phyloP scores from a whole-genome alignment of 208 protist genomes.

The Crithidia thermophila region DNA sequence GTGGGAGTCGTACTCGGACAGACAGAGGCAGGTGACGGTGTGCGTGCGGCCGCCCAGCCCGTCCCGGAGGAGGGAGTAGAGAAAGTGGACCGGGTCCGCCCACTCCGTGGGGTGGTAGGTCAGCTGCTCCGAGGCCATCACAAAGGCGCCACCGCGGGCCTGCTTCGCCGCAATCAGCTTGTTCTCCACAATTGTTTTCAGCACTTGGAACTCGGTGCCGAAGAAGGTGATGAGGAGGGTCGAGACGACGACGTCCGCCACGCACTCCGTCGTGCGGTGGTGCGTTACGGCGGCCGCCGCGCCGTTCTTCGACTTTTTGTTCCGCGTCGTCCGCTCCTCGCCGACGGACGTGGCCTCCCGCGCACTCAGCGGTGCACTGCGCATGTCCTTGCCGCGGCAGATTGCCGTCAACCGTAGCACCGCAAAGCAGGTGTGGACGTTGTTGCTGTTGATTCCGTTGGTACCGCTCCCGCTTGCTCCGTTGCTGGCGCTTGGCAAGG shows the following conservation, averaged over 20 bases:
- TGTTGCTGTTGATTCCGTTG: too few relatives aligned
- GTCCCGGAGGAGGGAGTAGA: conserved; percentile 17
- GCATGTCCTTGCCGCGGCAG: conserved; percentile 17
- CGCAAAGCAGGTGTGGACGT: conserved; percentile 23
- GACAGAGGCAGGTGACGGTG: conserved; percentile 24
- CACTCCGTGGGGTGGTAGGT: neutral
- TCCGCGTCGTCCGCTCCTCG: neutral
- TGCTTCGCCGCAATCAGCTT: neutral
- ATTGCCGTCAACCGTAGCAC: conserved; percentile 19
- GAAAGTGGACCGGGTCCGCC: conserved; percentile 18
- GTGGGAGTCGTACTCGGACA: conserved; percentile 36
- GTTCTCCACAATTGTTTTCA: conserved; percentile 10
- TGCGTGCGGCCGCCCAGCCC: conserved; percentile 28
- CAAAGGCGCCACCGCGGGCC: neutral
- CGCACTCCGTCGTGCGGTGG: neutral
- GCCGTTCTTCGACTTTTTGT: neutral
- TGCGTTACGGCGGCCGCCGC: neutral
- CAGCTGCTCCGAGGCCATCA: neutral
- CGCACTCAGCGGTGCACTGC: conserved; percentile 10
- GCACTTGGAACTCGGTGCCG: conserved; percentile 17
- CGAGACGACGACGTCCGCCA: conserved; percentile 28
- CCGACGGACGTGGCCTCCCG: conserved; percentile 4
- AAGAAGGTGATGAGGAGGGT: conserved; percentile 33
- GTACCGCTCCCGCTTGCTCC: neutral
- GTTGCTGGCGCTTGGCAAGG: neutral